Conservation (phyloP, 2,329 filamentous ascomycete genomes). For the Aspergillus glaucus region DNA sequence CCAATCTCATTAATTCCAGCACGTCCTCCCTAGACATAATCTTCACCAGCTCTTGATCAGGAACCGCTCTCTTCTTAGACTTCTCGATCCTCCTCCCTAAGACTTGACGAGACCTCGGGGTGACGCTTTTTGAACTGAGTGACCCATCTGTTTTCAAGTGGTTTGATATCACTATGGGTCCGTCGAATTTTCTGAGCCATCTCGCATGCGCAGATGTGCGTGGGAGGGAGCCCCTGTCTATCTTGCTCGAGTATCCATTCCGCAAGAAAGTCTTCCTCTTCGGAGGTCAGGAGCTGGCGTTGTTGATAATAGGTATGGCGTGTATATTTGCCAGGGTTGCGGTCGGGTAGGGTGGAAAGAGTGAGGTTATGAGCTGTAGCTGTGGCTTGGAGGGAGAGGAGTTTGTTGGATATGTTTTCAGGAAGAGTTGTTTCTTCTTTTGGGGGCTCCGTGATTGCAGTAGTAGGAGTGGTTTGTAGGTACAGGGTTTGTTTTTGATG, state of each 20-base stretch:
- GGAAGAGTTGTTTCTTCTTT: background rate
- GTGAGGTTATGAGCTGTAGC: background rate
- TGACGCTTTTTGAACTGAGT: background rate
- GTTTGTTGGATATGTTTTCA: no score
- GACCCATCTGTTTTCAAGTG: background rate
- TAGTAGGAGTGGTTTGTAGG: background rate
- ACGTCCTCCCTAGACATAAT: no score
- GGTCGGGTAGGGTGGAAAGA: background rate
- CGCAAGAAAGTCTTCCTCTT: background rate
- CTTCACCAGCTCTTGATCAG: no score
- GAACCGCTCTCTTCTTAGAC: no score
- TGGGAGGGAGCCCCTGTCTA: background rate
- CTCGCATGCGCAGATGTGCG: background rate
- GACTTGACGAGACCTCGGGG: background rate
- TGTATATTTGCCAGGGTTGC: background rate
- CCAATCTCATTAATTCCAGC: no score
- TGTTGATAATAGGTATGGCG: background rate
- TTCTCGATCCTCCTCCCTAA: background rate
- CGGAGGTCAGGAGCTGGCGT: background rate
- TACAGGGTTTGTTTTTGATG: background rate
- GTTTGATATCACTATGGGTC: background rate
- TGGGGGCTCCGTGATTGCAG: background rate
- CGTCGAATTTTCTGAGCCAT: background rate
- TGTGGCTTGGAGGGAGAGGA: no score
- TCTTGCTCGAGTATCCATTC: background rate